Percentiles rank a stretch among this genome's conserved stretches.
Conservation (phyloP, 2,329 filamentous ascomycete genomes). For the Trichoderma sp. region DNA sequence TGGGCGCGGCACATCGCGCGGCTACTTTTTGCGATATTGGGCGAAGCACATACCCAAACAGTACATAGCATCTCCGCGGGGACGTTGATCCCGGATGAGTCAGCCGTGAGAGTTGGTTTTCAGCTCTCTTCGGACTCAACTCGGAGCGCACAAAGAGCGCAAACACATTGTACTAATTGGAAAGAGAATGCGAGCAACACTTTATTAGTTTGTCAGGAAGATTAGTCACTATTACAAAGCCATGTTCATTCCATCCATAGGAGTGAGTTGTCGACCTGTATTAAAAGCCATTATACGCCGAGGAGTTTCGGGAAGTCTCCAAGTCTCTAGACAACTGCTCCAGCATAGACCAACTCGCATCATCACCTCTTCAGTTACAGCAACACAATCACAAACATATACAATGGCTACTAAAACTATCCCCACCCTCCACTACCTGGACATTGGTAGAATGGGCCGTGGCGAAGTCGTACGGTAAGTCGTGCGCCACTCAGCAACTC, state of each 20-base stretch:
- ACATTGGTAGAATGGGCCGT: slow-evolving; percentile 4
- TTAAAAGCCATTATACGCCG: background rate
- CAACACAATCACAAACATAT: background rate
- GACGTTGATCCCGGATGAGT: background rate
- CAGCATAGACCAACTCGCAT: background rate
- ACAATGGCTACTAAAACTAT: background rate
- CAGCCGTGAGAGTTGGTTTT: background rate
- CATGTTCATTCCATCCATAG: background rate
- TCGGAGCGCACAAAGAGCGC: background rate
- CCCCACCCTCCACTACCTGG: slow-evolving; percentile 7
- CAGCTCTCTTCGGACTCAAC: background rate
- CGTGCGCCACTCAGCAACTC: background rate
- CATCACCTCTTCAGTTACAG: background rate
- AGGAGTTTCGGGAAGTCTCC: background rate
- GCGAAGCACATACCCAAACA: background rate
- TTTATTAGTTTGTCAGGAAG: background rate
- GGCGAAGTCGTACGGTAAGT: slow-evolving; percentile 14
- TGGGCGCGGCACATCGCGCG: background rate
- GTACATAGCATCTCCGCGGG: background rate
- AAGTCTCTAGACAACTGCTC: background rate
- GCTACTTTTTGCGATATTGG: background rate
- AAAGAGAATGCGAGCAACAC: background rate
- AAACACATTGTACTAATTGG: background rate
- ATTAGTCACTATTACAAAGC: background rate
- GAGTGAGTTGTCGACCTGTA: background rate